phyloP scores from a whole-genome alignment of 257 asterid species.

The Solanum acaule region DNA sequence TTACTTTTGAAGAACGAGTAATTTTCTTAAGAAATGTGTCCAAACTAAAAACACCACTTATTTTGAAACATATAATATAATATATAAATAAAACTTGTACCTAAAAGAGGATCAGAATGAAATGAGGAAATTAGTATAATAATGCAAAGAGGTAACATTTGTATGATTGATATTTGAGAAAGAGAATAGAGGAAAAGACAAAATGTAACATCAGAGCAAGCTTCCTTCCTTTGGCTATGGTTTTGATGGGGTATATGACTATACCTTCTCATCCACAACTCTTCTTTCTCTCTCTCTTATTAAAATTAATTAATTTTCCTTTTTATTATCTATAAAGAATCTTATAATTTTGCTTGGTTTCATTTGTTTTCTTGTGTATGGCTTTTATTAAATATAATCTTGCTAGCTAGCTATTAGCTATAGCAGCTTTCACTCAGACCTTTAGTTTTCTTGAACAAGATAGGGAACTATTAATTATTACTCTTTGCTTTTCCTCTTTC shows the following conservation, averaged over 20 bases:
- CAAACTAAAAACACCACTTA: neutral
- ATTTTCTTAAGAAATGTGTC: neutral
- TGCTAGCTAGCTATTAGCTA: constrained; percentile 15
- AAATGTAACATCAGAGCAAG: constrained; percentile 57
- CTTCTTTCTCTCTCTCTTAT: constrained; percentile 21
- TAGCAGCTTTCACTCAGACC: constrained; percentile 41
- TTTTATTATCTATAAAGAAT: constrained; percentile 4
- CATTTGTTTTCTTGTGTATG: constrained; percentile 46
- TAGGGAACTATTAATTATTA: neutral
- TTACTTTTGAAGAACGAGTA: too few species aligned
- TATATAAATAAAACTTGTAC: neutral
- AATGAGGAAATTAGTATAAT: neutral
- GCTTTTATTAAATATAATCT: constrained; percentile 34
- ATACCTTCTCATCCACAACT: constrained; percentile 64
- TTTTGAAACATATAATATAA: neutral
- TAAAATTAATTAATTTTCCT: neutral
- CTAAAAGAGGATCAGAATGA: neutral
- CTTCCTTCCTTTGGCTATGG: constrained; percentile 38
- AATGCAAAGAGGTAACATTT: constrained; percentile 16
- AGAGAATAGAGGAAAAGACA: constrained; percentile 62
- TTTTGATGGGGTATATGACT: constrained; percentile 37
- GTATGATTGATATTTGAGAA: constrained; percentile 24
- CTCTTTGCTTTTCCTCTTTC: neutral
- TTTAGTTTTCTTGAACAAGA: constrained; percentile 23
- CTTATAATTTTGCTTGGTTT: constrained; percentile 6